Conservation (phyloP, 2,329 filamentous ascomycete species). For the Lasiodiplodia sp. region DNA sequence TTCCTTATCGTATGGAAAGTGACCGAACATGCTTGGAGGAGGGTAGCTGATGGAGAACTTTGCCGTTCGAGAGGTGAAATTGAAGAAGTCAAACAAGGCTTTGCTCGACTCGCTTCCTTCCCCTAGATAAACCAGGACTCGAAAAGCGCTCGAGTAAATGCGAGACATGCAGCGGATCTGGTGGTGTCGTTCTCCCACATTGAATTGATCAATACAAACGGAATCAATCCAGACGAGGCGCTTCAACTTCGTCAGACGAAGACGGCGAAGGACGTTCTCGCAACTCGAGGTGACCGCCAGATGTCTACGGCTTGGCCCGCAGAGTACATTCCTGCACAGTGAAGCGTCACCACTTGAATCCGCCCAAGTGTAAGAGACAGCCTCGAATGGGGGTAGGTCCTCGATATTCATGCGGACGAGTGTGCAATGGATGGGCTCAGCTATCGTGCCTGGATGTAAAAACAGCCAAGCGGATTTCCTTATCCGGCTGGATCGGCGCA, state of each 20-base stretch:
- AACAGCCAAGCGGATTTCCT: neutral
- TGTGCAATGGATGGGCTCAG: neutral
- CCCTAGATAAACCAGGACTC: neutral
- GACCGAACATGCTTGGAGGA: neutral
- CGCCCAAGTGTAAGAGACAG: slow-evolving; percentile 8
- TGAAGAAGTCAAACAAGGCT: neutral
- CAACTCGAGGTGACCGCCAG: neutral
- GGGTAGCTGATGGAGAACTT: neutral
- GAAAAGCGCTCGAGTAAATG: neutral
- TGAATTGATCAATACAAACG: slow-evolving; percentile 6
- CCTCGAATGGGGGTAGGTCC: neutral
- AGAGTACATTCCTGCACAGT: neutral
- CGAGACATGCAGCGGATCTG: slow-evolving; percentile 5
- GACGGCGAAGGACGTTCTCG: neutral
- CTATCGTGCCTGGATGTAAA: neutral
- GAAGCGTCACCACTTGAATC: neutral
- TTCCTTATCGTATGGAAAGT: neutral
- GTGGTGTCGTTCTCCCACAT: neutral
- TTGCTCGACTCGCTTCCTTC: neutral
- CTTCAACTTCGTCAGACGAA: neutral
- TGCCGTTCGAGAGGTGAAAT: neutral
- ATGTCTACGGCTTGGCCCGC: neutral
- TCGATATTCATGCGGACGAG: neutral
- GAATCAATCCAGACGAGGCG: slow-evolving; percentile 10
- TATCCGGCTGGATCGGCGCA: neutral